Evolutionary conservation across 2,329 filamentous ascomycete genomes (phyloP), one percentile per base, ranked within the genome.

Genomic region (Ambrosiella cleistominuta): DNA sequence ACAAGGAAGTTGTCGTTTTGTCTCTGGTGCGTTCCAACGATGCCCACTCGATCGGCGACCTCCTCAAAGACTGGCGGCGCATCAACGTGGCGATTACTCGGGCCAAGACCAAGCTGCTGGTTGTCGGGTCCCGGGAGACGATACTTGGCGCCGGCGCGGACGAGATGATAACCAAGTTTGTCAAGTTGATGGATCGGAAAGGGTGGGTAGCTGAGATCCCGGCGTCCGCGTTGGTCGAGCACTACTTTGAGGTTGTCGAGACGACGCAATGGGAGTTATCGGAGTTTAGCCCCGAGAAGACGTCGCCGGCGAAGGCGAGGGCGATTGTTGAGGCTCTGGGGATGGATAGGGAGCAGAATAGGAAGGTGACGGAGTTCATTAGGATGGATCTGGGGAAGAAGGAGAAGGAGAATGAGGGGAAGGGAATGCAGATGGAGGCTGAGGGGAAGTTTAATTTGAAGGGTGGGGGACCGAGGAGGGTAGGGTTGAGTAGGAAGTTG

Each of bases 1-100:
- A 98, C 70, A 98, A 98, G 68, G 89, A 95, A 66, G 83, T 95
- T 2, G 80, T 97, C 0, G 80, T 98, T 12, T 77, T 98, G 7
- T 88, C 82, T 58, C 83, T 95, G 37, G 93, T 97, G 12, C 80
- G 93, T 37, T 91, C 82, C 67, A 98, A 98, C 65, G 82, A 90
- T 19, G 77, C 79, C 1, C 81, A 83, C 62, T 81, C 78, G 54
- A 90, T 98, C n/a, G 93, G 93, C 15, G 93, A 97, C 58, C 70
- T 98, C 51, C 75, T 98, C 36, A 86, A 85, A 61, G 93, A 98
- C 69, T 94, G 89, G 86, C 76, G 93, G 58, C 75, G 93, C 54
- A 89, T 98, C 67, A 98, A 98, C 65, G 93, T 98, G 2, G 93
- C 93, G 0, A 87, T 98, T 63, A 98, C 93, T 3, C 78, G 93